phyloP scores from a whole-genome alignment of 768 basidiomycete species.

The Boletus reticulatus region DNA sequence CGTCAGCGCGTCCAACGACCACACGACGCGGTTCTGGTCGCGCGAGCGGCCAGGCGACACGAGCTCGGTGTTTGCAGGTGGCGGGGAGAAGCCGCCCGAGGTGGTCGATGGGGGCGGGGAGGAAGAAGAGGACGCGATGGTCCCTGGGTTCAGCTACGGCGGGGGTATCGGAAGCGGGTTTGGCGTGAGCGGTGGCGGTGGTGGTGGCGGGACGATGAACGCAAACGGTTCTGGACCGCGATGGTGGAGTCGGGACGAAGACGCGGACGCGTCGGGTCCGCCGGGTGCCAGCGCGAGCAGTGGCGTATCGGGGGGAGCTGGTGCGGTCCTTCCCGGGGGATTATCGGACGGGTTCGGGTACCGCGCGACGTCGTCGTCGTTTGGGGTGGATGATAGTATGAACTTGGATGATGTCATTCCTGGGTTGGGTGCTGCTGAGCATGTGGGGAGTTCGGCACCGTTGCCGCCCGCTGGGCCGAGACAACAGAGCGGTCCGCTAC shows the following conservation, averaged over 20 bases:
- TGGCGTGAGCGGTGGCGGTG: conserved; percentile 25
- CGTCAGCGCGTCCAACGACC: conserved; percentile 94
- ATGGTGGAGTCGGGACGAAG: conserved; percentile 51
- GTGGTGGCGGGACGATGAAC: not conserved
- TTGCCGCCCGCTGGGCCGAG: conserved; percentile 31
- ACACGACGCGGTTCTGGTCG: conserved; percentile 98
- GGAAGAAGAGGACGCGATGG: conserved; percentile 71
- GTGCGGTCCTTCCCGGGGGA: conserved; percentile 16
- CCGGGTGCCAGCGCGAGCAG: too few species aligned
- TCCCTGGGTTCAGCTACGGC: conserved; percentile 67
- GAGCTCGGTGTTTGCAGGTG: conserved; percentile 72
- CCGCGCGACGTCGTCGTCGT: conserved; percentile 15
- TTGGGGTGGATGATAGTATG: conserved; percentile 27
- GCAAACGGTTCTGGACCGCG: conserved; percentile 9
- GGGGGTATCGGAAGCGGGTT: conserved; percentile 13
- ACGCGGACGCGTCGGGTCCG: conserved; percentile 31
- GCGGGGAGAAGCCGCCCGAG: conserved; percentile 84
- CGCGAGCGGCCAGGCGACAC: conserved; percentile 86
- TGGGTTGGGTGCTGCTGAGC: conserved; percentile 49
- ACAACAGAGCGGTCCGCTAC: conserved; percentile 35
- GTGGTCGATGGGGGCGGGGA: conserved; percentile 57
- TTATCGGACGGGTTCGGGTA: conserved; percentile 22
- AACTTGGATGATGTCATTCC: conserved; percentile 62
- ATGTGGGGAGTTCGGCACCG: conserved; percentile 11
- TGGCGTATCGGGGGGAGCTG: not conserved